phyloP scores from a whole-genome alignment of 768 basidiomycete genomes.

The Phanerochaete sordida region DNA sequence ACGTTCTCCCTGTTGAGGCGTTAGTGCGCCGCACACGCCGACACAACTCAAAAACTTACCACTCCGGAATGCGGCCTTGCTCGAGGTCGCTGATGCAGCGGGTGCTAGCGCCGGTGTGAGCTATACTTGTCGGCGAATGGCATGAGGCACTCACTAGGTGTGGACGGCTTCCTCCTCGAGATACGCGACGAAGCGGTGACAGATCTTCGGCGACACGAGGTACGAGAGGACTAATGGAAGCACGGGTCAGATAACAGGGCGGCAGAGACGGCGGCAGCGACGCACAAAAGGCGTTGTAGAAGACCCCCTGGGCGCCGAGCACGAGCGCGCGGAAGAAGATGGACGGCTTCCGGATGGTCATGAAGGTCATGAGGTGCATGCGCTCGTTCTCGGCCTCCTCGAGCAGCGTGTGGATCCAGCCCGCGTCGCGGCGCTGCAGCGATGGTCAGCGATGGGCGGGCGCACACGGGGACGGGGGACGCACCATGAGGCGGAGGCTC shows the following conservation, averaged over 20 bases:
- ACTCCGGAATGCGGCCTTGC: slow-evolving; percentile 75
- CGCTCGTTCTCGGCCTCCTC: slow-evolving; percentile 97
- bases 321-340: slow-evolving; percentile 78
- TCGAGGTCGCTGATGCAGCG: slow-evolving; percentile 83
- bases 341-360: slow-evolving; percentile 83
- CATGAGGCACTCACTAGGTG: slow-evolving; percentile 64
- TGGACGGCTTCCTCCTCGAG: slow-evolving; percentile 94
- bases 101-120: slow-evolving; percentile 46
- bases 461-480: background rate
- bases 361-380: slow-evolving; percentile 97
- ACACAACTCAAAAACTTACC: slow-evolving; percentile 38
- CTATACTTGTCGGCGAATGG: slow-evolving; percentile 3
- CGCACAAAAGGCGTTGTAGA: slow-evolving; percentile 85
- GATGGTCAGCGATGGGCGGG: background rate
- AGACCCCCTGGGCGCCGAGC: slow-evolving; percentile 89
- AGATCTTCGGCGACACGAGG: slow-evolving; percentile 66
- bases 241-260: background rate
- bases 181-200: slow-evolving; percentile 89
- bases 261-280: slow-evolving; percentile 4
- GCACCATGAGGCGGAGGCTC: slow-evolving; percentile 84
- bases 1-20: slow-evolving; percentile 49
- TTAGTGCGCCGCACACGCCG: background rate
- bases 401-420: slow-evolving; percentile 90
- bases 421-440: slow-evolving; percentile 45
- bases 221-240: slow-evolving; percentile 62